Conservation (phyloP, 2,329 filamentous ascomycete species). For the Fonsecaea monophora region DNA sequence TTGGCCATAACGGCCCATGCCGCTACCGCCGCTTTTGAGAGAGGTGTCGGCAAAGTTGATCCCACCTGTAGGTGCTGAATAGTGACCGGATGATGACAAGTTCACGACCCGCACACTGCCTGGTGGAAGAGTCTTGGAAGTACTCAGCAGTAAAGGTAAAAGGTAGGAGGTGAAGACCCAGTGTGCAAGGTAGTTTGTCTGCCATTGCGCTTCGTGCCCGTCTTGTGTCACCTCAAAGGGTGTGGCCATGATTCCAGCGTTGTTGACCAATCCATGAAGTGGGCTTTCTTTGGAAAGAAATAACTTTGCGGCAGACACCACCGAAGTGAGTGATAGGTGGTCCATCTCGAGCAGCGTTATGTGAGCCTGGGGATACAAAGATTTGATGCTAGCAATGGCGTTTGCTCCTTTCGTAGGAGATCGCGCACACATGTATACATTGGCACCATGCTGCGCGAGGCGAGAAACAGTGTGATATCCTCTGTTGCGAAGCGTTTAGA, state of each 20-base stretch:
- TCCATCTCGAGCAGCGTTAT: constrained; percentile 47
- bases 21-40: constrained; percentile 39
- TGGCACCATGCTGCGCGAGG: constrained; percentile 51
- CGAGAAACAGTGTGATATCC: constrained; percentile 55
- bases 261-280: constrained; percentile 44
- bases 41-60: constrained; percentile 44
- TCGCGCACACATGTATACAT: constrained; percentile 55
- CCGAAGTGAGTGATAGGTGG: constrained; percentile 47
- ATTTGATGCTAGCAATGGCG: constrained; percentile 48
- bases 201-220: constrained; percentile 45
- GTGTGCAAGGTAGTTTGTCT: constrained; percentile 43
- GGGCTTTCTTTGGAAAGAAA: constrained; percentile 40
- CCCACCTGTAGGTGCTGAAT: constrained; percentile 40
- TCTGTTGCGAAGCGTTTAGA: constrained; percentile 28
- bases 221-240: constrained; percentile 40
- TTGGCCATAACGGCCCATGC: constrained; percentile 55
- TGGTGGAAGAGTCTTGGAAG: constrained; percentile 32
- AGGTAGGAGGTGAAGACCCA: constrained; percentile 39
- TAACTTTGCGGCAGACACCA: constrained; percentile 53
- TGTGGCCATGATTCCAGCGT: constrained; percentile 44
- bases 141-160: constrained; percentile 32
- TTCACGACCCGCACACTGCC: constrained; percentile 55
- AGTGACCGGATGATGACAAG: constrained; percentile 45
- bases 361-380: constrained; percentile 32
- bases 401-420: constrained; percentile 45